Conservation (phyloP, 2,329 filamentous ascomycete species). For the Exophiala spinifera region DNA sequence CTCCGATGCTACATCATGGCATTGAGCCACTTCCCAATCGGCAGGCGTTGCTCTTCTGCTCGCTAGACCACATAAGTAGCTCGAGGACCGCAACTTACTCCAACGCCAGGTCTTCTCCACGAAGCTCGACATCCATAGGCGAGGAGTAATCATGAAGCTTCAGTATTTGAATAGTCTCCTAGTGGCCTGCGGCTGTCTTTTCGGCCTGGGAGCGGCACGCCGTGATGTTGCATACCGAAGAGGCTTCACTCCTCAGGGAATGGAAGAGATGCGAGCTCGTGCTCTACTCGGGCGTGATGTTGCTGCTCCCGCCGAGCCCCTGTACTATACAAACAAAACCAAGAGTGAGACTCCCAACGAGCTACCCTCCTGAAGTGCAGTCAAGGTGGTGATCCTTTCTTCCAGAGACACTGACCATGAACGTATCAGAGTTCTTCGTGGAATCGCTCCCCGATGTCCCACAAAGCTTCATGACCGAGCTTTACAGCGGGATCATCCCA, state of each 20-base stretch:
- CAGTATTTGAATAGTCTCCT: conserved; percentile 5
- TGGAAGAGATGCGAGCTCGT: conserved; percentile 14
- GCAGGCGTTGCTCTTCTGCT: neutral
- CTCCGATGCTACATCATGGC: neutral
- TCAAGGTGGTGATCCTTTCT: neutral
- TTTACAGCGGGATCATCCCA: conserved; percentile 23
- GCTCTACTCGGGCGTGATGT: conserved; percentile 9
- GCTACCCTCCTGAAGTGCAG: too few relatives aligned
- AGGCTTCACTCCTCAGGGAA: conserved; percentile 15
- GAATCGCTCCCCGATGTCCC: conserved; percentile 22
- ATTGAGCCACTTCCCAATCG: neutral
- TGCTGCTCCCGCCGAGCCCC: neutral
- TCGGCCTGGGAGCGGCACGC: conserved; percentile 4
- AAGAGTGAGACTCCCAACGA: conserved; percentile 10
- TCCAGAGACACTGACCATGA: neutral
- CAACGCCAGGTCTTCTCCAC: neutral
- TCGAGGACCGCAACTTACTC: conserved; percentile 11
- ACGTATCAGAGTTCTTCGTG: conserved; percentile 18
- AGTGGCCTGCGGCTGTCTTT: conserved; percentile 10
- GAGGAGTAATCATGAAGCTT: conserved; percentile 8
- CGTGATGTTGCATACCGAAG: conserved; percentile 13
- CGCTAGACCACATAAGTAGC: conserved; percentile 10
- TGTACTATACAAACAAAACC: conserved; percentile 19
- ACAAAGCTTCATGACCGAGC: conserved; percentile 22
- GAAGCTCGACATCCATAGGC: neutral